Evolutionary conservation across 805 yeast genomes (phyloP), one percentile per base, ranked within the genome.

Genomic region (Cyberlindnera maclurae): DNA sequence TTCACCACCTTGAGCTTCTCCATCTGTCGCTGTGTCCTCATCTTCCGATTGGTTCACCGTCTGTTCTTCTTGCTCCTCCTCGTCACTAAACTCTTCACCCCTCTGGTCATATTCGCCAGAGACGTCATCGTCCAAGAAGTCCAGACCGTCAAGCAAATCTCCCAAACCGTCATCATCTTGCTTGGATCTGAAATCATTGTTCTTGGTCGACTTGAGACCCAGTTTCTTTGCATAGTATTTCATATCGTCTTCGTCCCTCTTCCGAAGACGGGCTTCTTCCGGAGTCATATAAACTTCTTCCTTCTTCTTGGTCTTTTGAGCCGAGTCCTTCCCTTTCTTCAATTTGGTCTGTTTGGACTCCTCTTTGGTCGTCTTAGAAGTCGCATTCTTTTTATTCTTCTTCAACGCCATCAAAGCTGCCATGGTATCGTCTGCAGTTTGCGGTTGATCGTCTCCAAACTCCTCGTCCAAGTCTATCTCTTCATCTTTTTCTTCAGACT

Each of bases 181-280:
- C 1, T 54, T 54, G 29, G 71, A 79, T 4, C 54, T 54, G 42
- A 58, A 45, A 71, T 73, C 57, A 29, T 68, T 60, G 34, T 81
- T 64, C 12, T 66, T 67, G 39, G 68, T 70, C 0, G 77, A 74
- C 46, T 77, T 77, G 49, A 84, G 57, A 1, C 94, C 94, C 9
- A 89, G 65, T 51, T 83, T 80, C 45, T 81, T 82, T 4, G 96
- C 89, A 57, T 87, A 89, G 54, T 81, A 86, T 31, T 72, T 76
- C 62, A 84, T 79, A 38, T 89, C 95, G 40, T 75, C 79, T 42
- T 85, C 94, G 48, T 84, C 94, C 45, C 71, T 68, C 34, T 64
- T 62, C 48, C 73, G 53, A 26, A 70, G 60, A 5, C 71, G 74
- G 28, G 66, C 65, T 28, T 77, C 79, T 4, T 68, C 67, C 2